phyloP scores from a whole-genome alignment of 2,329 filamentous ascomycete genomes.

The Neobulgaria alba region DNA sequence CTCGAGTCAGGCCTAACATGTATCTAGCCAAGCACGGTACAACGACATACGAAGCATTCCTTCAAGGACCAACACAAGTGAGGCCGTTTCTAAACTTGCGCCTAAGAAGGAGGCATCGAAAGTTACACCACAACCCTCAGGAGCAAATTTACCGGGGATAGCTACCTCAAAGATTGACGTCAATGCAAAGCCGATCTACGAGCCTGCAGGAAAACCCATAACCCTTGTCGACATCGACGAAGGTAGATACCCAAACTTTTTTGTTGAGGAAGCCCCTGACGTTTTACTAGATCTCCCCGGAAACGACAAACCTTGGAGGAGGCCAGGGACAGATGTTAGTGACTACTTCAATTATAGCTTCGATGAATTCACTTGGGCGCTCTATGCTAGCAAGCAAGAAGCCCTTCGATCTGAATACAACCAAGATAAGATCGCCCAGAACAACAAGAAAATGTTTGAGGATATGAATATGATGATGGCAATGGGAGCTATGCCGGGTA shows the following conservation, averaged over 20 bases:
- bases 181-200: conserved; percentile 72
- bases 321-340: conserved; percentile 86
- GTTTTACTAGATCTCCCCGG: conserved; percentile 52
- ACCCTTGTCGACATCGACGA: conserved; percentile 67
- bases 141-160: conserved; percentile 51
- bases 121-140: conserved; percentile 31
- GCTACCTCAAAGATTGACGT: conserved; percentile 79
- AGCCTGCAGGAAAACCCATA: conserved; percentile 71
- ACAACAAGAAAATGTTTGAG: conserved; percentile 72
- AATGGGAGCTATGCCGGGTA: conserved; percentile 40
- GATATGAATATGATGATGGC: conserved; percentile 63
- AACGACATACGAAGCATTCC: conserved; percentile 59
- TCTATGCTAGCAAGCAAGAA: conserved; percentile 87
- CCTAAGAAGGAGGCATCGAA: conserved; percentile 39
- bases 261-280: not conserved
- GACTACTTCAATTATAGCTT: conserved; percentile 99
- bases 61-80: conserved; percentile 47
- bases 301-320: conserved; percentile 89
- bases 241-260: no score
- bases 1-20: conserved; percentile 10
- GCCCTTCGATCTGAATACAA: conserved; percentile 67
- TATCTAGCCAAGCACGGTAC: conserved; percentile 48
- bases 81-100: conserved; percentile 37
- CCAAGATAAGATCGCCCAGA: conserved; percentile 52
- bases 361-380: conserved; percentile 95